Evolutionary conservation across 345 rosid species (phyloP).

Genomic region (Firmiana major): DNA sequence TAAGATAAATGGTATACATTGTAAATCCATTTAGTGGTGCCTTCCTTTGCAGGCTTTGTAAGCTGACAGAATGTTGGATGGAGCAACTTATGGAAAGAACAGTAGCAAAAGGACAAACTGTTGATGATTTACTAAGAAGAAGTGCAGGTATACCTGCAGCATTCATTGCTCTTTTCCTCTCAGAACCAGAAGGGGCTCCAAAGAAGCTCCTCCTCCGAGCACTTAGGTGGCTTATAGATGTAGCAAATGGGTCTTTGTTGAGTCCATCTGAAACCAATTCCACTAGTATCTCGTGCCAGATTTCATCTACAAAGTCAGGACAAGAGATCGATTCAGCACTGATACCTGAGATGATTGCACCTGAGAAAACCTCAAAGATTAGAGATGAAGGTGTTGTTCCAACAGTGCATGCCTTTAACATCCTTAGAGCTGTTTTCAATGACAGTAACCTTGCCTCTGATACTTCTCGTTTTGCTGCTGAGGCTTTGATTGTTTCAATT

Average conservation of each 20-base stretch:
- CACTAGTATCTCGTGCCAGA: slow-evolving; percentile 23
- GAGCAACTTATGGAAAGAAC: slow-evolving; percentile 92
- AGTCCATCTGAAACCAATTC: slow-evolving; percentile 27
- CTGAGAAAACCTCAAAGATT: slow-evolving; percentile 60
- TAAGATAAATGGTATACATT: not conserved
- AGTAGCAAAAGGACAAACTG: slow-evolving; percentile 78
- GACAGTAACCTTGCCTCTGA: slow-evolving; percentile 93
- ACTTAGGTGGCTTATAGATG: slow-evolving; percentile 76
- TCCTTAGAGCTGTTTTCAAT: slow-evolving; percentile 86
- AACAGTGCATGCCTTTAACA: slow-evolving; percentile 90
- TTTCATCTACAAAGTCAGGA: slow-evolving; percentile 28
- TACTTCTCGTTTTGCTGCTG: slow-evolving; percentile 94
- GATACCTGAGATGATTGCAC: slow-evolving; percentile 31
- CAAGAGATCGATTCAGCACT: slow-evolving; percentile 24
- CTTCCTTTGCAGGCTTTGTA: slow-evolving; percentile 62
- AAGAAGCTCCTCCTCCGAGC: slow-evolving; percentile 92
- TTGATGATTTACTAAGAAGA: slow-evolving; percentile 90
- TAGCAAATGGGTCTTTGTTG: slow-evolving; percentile 57
- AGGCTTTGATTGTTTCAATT: slow-evolving; percentile 75
- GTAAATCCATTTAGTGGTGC: slow-evolving; percentile 4
- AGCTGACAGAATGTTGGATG: slow-evolving; percentile 92
- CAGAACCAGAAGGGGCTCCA: slow-evolving; percentile 93
- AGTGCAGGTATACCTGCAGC: slow-evolving; percentile 99
- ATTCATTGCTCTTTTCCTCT: slow-evolving; percentile 81
- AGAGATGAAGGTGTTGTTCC: slow-evolving; percentile 96